Conservation (phyloP, 108 stramenopile species). For the Skeletonema grethae region DNA sequence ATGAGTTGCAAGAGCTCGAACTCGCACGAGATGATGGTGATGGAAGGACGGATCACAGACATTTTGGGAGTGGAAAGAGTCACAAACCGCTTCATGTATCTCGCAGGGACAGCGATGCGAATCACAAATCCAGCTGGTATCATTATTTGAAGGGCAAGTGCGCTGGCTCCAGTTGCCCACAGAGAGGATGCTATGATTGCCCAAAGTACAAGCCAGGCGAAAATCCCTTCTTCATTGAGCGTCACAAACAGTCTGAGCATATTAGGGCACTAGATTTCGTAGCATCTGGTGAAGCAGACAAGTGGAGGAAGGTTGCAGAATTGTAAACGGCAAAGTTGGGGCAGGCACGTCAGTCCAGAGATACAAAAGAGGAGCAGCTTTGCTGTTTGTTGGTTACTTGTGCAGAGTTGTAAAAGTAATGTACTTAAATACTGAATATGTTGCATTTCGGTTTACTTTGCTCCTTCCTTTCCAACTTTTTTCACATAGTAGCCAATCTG, state of each 20-base stretch:
- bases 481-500: conserved; percentile 73
- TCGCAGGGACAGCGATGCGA: conserved; percentile 71
- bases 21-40: conserved; percentile 63
- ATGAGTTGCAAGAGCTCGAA: conserved; percentile 76
- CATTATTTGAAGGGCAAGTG: conserved; percentile 75
- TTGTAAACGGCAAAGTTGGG: conserved; percentile 62
- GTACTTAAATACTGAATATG: neutral
- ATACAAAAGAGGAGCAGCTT: neutral
- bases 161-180: conserved; percentile 62
- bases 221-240: conserved; percentile 70
- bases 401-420: neutral
- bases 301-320: conserved; percentile 64
- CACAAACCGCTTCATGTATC: conserved; percentile 74
- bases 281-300: conserved; percentile 61
- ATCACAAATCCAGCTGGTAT: conserved; percentile 72
- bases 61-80: conserved; percentile 47
- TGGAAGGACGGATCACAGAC: conserved; percentile 58
- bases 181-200: conserved; percentile 82
- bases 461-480: neutral
- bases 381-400: no score
- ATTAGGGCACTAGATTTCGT: conserved; percentile 68
- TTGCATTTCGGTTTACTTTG: neutral
- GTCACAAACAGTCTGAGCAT: conserved; percentile 56
- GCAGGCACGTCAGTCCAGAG: neutral
- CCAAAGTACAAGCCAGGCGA: conserved; percentile 66